phyloP scores from a whole-genome alignment of 1,284 basidiomycete species.

The Sporisorium exsertum region DNA sequence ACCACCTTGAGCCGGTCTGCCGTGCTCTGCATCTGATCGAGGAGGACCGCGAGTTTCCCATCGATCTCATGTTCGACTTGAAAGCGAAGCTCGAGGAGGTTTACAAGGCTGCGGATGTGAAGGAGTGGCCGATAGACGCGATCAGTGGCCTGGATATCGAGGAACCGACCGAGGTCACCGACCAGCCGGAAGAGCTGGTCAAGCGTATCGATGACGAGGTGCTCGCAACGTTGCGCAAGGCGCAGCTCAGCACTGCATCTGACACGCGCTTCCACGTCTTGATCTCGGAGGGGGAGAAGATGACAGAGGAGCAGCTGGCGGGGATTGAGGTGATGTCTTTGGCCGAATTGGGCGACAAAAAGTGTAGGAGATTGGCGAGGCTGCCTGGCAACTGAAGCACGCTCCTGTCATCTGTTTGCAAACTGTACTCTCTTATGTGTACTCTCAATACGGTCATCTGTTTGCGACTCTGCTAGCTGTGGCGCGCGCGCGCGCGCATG shows the following conservation, averaged over 20 bases:
- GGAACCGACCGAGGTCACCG: slow-evolving; percentile 35
- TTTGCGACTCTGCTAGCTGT: no score
- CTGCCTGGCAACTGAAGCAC: slow-evolving; percentile 26
- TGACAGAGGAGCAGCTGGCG: slow-evolving; percentile 18
- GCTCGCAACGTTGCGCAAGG: slow-evolving; percentile 27
- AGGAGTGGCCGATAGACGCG: slow-evolving; percentile 25
- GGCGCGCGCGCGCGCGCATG: no score
- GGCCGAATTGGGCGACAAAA: slow-evolving; percentile 4
- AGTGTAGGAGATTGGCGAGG: slow-evolving; percentile 19
- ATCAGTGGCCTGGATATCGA: slow-evolving; percentile 31
- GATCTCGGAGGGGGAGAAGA: slow-evolving; percentile 11
- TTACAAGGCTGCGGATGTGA: slow-evolving; percentile 15
- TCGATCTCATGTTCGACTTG: slow-evolving; percentile 35
- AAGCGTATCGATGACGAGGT: slow-evolving; percentile 37
- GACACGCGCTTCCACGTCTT: slow-evolving; percentile 37
- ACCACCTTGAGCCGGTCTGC: slow-evolving; percentile 35
- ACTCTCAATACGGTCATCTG: no score
- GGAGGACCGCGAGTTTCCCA: slow-evolving; percentile 24
- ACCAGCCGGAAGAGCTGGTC: slow-evolving; percentile 29
- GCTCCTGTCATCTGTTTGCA: neutral
- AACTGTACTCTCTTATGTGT: neutral
- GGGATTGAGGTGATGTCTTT: slow-evolving; percentile 29
- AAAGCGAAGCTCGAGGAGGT: slow-evolving; percentile 32
- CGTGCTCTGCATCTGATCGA: slow-evolving; percentile 26
- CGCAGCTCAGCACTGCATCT: slow-evolving; percentile 7